Conservation (phyloP, 2,329 filamentous ascomycete species). For the Domatiomyces catenatus region DNA sequence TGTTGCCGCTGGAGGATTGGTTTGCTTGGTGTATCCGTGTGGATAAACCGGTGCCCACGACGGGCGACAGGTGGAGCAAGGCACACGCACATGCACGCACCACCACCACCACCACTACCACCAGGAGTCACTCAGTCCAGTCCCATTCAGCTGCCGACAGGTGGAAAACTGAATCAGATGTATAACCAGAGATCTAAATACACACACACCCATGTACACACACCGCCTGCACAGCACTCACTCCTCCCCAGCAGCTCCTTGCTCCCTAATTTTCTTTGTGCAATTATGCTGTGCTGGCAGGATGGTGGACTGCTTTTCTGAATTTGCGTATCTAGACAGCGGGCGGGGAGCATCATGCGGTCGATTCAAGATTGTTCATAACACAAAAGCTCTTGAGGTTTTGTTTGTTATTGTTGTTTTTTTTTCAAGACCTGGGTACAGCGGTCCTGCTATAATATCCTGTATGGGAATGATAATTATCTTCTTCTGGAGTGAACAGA, state of each 20-base stretch:
- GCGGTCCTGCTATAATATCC: background rate
- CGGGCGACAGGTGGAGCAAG: conserved; percentile 25
- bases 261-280: background rate
- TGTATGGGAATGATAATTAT: background rate
- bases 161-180: background rate
- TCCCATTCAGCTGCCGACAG: background rate
- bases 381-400: background rate
- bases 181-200: background rate
- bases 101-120: no score
- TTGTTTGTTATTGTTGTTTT: no score
- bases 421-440: background rate
- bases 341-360: background rate
- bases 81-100: no score
- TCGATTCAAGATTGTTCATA: background rate
- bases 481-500: background rate
- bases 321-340: background rate
- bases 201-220: background rate
- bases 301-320: background rate
- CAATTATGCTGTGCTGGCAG: background rate
- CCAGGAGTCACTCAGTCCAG: background rate
- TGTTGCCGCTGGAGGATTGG: conserved; percentile 38
- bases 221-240: no score
- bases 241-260: background rate
- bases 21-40: conserved; percentile 34
- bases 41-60: conserved; percentile 39